These are phyloP conservation scores for Phytophthora crassamura DNA, from an alignment of 352 stramenopile species.

Conservation along the genomic window DNA sequence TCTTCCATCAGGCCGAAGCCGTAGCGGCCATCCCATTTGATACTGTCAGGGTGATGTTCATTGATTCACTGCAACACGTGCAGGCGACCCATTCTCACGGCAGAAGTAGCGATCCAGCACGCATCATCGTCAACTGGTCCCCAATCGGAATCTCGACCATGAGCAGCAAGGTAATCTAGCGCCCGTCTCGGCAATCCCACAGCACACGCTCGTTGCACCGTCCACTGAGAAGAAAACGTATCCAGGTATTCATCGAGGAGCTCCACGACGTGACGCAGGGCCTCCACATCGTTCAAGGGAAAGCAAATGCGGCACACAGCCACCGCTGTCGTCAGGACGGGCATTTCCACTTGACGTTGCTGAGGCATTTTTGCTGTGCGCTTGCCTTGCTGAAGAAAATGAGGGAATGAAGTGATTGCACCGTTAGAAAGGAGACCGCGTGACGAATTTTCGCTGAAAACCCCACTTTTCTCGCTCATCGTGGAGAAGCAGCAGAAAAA, in stretches of 20 bases:
- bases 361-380: too few species aligned
- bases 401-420: too few species aligned
- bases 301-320: too few species aligned
- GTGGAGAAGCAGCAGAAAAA: too few species aligned
- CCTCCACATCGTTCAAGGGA: background rate
- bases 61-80: conserved; percentile 1
- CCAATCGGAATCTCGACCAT: background rate
- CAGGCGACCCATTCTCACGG: background rate
- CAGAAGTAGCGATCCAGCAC: background rate
- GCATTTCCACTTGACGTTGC: too few species aligned
- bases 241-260: conserved; percentile 9
- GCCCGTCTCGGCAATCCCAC: conserved; percentile 4
- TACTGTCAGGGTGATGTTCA: background rate
- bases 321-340: too few species aligned
- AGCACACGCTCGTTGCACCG: conserved; percentile 3
- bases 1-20: background rate
- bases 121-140: background rate
- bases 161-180: conserved; percentile 2
- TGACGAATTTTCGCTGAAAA: too few species aligned
- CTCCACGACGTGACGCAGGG: conserved; percentile 1
- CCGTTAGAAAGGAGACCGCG: background rate
- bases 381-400: background rate
- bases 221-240: conserved; percentile 21
- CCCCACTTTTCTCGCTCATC: too few species aligned
- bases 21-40: background rate